phyloP scores from a whole-genome alignment of 2,329 filamentous ascomycete species.

The Lizonia empirigonia region DNA sequence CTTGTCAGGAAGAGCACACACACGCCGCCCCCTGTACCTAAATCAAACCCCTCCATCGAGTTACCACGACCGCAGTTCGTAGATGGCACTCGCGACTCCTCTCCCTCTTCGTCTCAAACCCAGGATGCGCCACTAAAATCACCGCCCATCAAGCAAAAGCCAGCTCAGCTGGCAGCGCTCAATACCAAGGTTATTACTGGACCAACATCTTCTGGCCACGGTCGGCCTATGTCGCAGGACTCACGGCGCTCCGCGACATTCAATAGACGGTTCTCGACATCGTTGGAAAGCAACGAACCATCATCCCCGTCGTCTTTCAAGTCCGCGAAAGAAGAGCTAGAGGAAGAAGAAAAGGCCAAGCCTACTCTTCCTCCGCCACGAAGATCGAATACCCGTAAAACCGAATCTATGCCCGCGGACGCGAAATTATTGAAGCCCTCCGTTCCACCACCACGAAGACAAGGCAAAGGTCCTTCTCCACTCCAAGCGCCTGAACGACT shows the following conservation, averaged over 20 bases:
- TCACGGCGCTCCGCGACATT: conserved; percentile 22
- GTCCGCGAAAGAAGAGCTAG: conserved; percentile 44
- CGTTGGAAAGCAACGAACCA: conserved; percentile 34
- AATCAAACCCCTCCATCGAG: conserved; percentile 37
- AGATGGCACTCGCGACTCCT: conserved; percentile 21
- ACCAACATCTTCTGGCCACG: conserved; percentile 28
- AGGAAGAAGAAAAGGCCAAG: conserved; percentile 36
- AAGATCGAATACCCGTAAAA: conserved; percentile 31
- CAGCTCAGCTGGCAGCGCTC: conserved; percentile 26
- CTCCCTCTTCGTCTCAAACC: conserved; percentile 20
- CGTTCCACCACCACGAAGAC: conserved; percentile 7
- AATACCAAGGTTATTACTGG: conserved; percentile 24
- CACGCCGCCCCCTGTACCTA: conserved; percentile 33
- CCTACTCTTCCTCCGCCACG: conserved; percentile 46
- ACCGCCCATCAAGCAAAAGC: conserved; percentile 35
- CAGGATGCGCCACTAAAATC: conserved; percentile 32
- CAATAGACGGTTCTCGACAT: conserved; percentile 32
- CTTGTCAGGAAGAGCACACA: conserved; percentile 28
- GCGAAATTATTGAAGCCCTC: conserved; percentile 12
- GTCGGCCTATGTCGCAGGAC: conserved; percentile 34
- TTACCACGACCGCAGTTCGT: conserved; percentile 18
- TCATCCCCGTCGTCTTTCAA: conserved; percentile 44
- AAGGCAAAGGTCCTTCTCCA: conserved; percentile 24
- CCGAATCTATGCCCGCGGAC: conserved; percentile 11
- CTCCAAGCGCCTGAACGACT: conserved; percentile 29